Percentiles rank a stretch among this genome's conserved stretches.
These are phyloP conservation scores for Rhodosporidiobolus odoratus DNA, from an alignment of 768 basidiomycete species.

Conservation along the genomic window DNA sequence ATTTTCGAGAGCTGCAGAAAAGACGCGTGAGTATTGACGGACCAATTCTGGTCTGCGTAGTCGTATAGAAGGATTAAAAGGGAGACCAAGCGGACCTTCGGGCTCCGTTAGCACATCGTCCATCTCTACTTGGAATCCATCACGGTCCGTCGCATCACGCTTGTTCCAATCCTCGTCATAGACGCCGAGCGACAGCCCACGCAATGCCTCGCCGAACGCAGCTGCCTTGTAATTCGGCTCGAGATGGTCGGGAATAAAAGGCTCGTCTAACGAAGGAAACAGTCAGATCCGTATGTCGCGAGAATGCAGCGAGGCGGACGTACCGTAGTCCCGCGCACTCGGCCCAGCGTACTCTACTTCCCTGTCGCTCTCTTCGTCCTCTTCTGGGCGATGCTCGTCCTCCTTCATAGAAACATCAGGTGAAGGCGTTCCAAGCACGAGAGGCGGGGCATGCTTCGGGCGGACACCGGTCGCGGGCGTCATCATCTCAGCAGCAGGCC, in stretches of 20 bases:
- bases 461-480: slow-evolving; percentile 2
- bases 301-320: not conserved
- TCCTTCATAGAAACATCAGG: slow-evolving; percentile 6
- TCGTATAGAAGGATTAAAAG: not conserved
- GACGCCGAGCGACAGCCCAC: not conserved
- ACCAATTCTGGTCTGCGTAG: no score
- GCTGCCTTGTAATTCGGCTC: slow-evolving; percentile 12
- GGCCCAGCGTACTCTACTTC: slow-evolving; percentile 18
- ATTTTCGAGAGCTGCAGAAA: not conserved
- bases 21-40: accelerated
- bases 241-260: slow-evolving; percentile 4
- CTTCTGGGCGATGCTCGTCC: not conserved
- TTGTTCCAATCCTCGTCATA: not conserved
- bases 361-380: not conserved
- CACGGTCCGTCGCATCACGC: not conserved
- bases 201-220: not conserved
- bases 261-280: not conserved
- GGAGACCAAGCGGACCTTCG: not conserved
- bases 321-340: slow-evolving; percentile 16
- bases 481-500: not conserved
- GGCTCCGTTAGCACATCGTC: not conserved
- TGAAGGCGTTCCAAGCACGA: not conserved
- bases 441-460: not conserved
- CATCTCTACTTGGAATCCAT: not conserved
- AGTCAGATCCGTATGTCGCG: not conserved